Evolutionary conservation across 106 monocot species (phyloP), one percentile per base, ranked within the genome.

Genomic region (Dioscorea alata): DNA sequence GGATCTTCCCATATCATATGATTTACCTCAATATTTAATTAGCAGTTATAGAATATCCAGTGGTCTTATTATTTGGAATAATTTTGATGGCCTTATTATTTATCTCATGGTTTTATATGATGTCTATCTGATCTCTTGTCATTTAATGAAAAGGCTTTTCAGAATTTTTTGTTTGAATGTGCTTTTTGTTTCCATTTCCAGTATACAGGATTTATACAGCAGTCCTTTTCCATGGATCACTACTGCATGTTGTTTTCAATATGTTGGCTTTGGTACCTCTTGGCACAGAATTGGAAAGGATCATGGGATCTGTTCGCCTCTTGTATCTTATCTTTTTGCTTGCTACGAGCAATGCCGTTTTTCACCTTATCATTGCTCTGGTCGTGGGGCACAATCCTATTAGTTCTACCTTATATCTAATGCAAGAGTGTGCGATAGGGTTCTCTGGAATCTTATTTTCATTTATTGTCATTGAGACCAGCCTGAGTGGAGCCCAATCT

Each of bases 401-500:
- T 32, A 33, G 86, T 57, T 65, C 77, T 68, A 69, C 71, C 28
- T 70, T 67, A 28, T 28, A 28, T 72, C 64, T 91, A 67, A 80
- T 86, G 89, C 35, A 76, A 73, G 84, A 96, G 69, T 91, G 96
- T 66, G 81, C 96, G 42, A 86, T 96, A 65, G 96, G 96, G 52
- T 96, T 96, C 74, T 96, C 92, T 66, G 96, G 96, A 50, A 73
- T 96, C 61, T 77, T 96, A 72, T 96, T 96, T 74, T 80, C 91
- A 28, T 80, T 96, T 89, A 92, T 96, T 75, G 96, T 96, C 63
- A 96, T 92, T 35, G 96, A 96, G 69, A 86, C 91, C 61, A 89
- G 82, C 68, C 72, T 96, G 68, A 96, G 89, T 79, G 92, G 91
- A 48, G 78, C 69, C 10, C 88, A 89, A 35, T 76, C 96, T 68